A percentile compares a stretch with the other conserved stretches of the same genome.
Evolutionary conservation across 345 rosid genomes (phyloP).

Genomic region (Aquilaria yunnanensis): DNA sequence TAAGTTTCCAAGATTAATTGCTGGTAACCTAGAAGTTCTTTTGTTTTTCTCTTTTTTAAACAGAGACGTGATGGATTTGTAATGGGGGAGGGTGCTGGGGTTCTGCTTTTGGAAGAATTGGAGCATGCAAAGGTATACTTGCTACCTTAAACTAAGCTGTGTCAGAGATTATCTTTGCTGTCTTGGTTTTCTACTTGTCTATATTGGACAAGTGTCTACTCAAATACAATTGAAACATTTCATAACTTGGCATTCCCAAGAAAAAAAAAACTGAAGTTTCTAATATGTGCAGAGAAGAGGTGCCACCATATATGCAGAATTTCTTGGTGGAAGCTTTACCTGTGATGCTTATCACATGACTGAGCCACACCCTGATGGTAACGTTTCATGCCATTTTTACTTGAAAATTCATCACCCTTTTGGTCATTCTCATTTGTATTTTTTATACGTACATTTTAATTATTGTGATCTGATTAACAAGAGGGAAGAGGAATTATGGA

Average conservation of each 20-base stretch:
- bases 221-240: too few relatives aligned
- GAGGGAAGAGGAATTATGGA: too few relatives aligned
- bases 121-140: constrained; percentile 91
- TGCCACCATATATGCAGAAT: constrained; percentile 86
- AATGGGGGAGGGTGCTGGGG: constrained; percentile 99
- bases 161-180: neutral
- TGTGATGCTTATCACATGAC: constrained; percentile 98
- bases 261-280: neutral
- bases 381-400: constrained; percentile 7
- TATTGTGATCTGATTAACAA: too few relatives aligned
- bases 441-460: too few relatives aligned
- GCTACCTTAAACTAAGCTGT: constrained; percentile 4
- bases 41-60: constrained; percentile 12
- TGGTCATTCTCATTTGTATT: neutral
- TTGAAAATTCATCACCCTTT: neutral
- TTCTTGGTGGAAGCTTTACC: constrained; percentile 91
- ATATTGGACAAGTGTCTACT: too few relatives aligned
- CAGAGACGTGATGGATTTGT: constrained; percentile 98
- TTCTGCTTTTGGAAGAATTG: constrained; percentile 85
- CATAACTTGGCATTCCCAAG: too few relatives aligned
- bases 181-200: neutral
- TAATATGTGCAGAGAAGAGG: constrained; percentile 61
- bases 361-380: constrained; percentile 94
- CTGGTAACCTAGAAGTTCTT: too few relatives aligned
- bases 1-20: too few relatives aligned